Evolutionary conservation across 2,329 filamentous ascomycete genomes (phyloP), one percentile per base, ranked within the genome.

Genomic region (Fusarium temperatum): DNA sequence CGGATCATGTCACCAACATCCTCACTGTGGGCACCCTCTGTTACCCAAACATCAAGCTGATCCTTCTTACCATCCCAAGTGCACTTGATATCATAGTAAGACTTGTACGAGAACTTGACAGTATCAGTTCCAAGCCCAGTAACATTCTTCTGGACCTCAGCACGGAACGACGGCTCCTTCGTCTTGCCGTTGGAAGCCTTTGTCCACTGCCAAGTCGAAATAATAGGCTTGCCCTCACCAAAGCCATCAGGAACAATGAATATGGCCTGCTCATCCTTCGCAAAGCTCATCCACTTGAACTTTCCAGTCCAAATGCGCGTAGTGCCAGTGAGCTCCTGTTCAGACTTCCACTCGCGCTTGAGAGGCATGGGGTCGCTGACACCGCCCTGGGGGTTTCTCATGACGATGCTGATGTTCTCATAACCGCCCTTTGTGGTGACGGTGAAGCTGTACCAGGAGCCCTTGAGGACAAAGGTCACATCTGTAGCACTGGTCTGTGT

Each of bases 281-380:
- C 68, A 36, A 61, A 74, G 4, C 36, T 14, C 5, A 54, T 6
- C 63, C 68, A 77, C 42, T 68, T 74, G 61, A 74, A 53, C 54
- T 77, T 77, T 14, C 75, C 75, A 14, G 75, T 75, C 75, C 75
- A 77, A 5, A 77, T 61, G 4, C 75, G 61, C 0, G 42, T 38
- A 4, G 48, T 48, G 0, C 44, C 65, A 15, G 60, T 72, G 3
- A 50, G 60, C 2, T 74, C 70, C 18, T 54, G 14, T 0, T 75
- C 15, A 24, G 75, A 64, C 41, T 74, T 35, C 67, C 68, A 77
- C 39, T 73, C 48, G 0, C 73, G 66, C 3, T 73, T 8, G 0
- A 75, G 28, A 2, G 53, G 3, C 44, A 72, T 65, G 11, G 54
- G 51, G 0, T 26, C 30, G 7, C 63, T 68, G 5, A 41, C 55